Conservation (phyloP, 2,329 filamentous ascomycete genomes). For the Didymella keratinophila region DNA sequence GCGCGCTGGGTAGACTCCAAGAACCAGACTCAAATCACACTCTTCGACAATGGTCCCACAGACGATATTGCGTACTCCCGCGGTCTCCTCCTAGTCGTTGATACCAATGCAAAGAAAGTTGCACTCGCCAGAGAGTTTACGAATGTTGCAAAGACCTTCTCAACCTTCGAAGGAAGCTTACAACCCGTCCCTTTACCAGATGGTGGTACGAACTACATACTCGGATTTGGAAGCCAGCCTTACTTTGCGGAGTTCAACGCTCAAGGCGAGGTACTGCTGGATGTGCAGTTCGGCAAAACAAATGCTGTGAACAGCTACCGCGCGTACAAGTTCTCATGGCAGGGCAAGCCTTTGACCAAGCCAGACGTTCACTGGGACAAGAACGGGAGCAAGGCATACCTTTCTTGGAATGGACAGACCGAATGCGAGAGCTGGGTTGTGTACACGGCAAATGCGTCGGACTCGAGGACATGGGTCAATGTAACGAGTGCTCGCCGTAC, state of each 20-base stretch:
- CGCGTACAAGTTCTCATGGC: slow-evolving; percentile 40
- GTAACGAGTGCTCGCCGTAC: not conserved
- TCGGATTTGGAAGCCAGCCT: slow-evolving; percentile 1
- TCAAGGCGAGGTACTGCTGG: slow-evolving; percentile 52
- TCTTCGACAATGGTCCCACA: slow-evolving; percentile 52
- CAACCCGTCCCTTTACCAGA: not conserved
- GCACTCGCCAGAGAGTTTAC: not conserved
- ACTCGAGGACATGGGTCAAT: slow-evolving; percentile 24
- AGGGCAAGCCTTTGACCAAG: slow-evolving; percentile 26
- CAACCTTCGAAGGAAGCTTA: not conserved
- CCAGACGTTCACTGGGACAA: slow-evolving; percentile 28
- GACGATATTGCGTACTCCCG: slow-evolving; percentile 30
- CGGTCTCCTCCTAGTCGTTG: slow-evolving; percentile 21
- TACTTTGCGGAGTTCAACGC: slow-evolving; percentile 56
- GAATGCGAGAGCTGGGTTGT: slow-evolving; percentile 39
- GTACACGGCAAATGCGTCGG: slow-evolving; percentile 31
- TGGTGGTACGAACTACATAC: not conserved
- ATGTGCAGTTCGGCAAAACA: slow-evolving; percentile 52
- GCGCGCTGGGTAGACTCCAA: slow-evolving; percentile 32
- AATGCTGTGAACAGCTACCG: slow-evolving; percentile 50
- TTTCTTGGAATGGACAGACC: slow-evolving; percentile 41
- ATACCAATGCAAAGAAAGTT: not conserved
- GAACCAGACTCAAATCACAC: slow-evolving; percentile 34
- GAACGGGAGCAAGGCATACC: slow-evolving; percentile 25
- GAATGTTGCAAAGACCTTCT: not conserved